Conservation (phyloP, 371 early-diverging fungal genomes). For the Blyttiomyces sp. region DNA sequence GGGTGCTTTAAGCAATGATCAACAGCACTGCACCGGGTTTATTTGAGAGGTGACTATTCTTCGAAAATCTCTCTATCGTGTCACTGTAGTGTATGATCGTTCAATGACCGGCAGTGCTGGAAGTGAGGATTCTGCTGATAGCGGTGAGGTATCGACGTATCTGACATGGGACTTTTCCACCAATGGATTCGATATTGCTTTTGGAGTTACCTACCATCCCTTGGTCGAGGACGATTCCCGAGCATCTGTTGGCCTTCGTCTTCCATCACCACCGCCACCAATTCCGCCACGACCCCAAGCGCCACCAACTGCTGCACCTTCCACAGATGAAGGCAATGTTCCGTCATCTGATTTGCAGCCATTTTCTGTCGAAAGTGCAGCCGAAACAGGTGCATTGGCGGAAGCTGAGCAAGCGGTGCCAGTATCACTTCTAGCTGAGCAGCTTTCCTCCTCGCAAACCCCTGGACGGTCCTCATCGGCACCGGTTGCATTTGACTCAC, state of each 20-base stretch:
- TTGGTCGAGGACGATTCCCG: constrained; percentile 1
- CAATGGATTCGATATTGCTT: constrained; percentile 33
- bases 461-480: too few species aligned
- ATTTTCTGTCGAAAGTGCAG: too few species aligned
- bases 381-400: too few species aligned
- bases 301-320: too few species aligned
- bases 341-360: too few species aligned
- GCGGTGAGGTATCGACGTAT: constrained; percentile 6
- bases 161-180: constrained; percentile 37
- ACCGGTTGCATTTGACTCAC: background rate
- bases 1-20: too few species aligned
- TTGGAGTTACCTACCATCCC: constrained; percentile 19
- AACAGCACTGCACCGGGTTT: constrained; percentile 17
- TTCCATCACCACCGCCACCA: background rate
- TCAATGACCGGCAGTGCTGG: too few species aligned
- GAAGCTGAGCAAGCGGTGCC: too few species aligned
- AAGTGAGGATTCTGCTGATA: background rate
- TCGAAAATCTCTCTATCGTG: constrained; percentile 22
- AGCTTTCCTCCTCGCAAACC: too few species aligned
- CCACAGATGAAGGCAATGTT: too few species aligned
- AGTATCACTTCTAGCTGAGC: too few species aligned
- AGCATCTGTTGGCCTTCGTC: too few species aligned
- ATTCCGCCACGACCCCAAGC: background rate
- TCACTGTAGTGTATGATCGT: constrained; percentile 17
- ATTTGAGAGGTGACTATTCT: constrained; percentile 16